phyloP scores from a whole-genome alignment of 805 yeast species.

The Metschnikowia kunwiensis region DNA sequence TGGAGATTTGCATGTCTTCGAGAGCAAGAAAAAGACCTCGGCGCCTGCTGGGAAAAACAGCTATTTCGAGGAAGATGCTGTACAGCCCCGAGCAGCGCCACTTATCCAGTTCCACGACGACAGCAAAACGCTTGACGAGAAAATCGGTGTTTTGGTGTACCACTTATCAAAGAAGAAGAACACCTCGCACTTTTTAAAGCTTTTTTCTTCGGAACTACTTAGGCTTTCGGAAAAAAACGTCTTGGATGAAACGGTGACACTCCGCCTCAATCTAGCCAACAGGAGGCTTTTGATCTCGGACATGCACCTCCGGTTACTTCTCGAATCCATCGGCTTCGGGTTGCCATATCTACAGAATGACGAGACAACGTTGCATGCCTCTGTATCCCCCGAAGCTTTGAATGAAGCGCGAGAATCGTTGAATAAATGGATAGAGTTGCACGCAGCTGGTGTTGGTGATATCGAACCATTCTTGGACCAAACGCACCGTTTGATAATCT shows the following conservation, averaged over 20 bases:
- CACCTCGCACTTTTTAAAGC: constrained; percentile 34
- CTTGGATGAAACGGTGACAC: constrained; percentile 1
- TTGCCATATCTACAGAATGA: constrained; percentile 41
- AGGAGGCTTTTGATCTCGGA: constrained; percentile 42
- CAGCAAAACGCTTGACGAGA: constrained; percentile 39
- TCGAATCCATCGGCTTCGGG: constrained; percentile 45
- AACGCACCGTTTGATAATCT: constrained; percentile 10
- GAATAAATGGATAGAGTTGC: constrained; percentile 37
- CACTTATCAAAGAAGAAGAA: constrained; percentile 44
- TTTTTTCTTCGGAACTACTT: constrained; percentile 40
- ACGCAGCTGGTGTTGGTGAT: constrained; percentile 17
- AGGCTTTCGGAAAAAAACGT: constrained; percentile 21
- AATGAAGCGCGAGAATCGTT: constrained; percentile 35
- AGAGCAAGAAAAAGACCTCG: constrained; percentile 1
- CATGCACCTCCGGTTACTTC: constrained; percentile 47
- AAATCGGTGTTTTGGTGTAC: constrained; percentile 48
- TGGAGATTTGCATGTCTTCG: constrained; percentile 48
- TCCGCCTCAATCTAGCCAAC: constrained; percentile 14
- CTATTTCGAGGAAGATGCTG: constrained; percentile 16
- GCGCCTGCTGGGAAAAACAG: constrained; percentile 9
- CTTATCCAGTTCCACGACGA: constrained; percentile 33
- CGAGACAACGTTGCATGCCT: constrained; percentile 36
- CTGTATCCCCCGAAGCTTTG: constrained; percentile 30
- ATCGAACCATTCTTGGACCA: constrained; percentile 22
- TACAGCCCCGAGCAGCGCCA: constrained; percentile 34